Base-by-base conservation (phyloP, 2,329 filamentous ascomycete species). In the Scortechinia acanthostroma region DNA sequence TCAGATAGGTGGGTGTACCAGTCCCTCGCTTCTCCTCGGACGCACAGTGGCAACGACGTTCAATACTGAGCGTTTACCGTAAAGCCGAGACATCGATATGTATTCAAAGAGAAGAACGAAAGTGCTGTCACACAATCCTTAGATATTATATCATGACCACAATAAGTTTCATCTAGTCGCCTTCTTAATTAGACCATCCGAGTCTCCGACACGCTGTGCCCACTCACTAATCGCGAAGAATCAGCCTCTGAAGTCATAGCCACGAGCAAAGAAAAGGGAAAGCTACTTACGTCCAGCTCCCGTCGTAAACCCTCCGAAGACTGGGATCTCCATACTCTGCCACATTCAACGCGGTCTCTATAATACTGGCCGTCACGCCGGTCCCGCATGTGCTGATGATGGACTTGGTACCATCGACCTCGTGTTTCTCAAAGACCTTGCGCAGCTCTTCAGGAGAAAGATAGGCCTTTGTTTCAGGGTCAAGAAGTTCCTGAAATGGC, bases 371-470 rank as follows among this genome's bases (percentile, higher is more conserved):
- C 10, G 91, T 97, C 44, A 98, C 91, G 23, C 93, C 93, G 4
- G 91, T 96, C 13, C 93, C 93, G 56, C 93, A 98, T 55, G 79
- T 91, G 43, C 81, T 86, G 54, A 97, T 85, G 52, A 96, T 87
- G 3, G 91, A 86, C 61, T 84, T 89, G 21, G 73, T 71, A 0
- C 86, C 80, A 58, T 95, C 83, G 5, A 98, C 69, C 1, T 89
- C 85, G 59, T 86, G 91, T n/a, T 74, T 70, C 60, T 86, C 71
- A 56, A 98, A 93, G 15, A 97, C 59, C 56, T 83, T 77, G 53
- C 74, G 76, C 43, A 98, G 69, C 62, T 91, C 74, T 13, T 86
- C 77, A 0, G 75, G 71, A 0, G 89, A 76, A 17, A 91, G 74
- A 52, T 93, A 81, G 0, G 88, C 75, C 70, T 95, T 96, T 48